Conservation (phyloP, 2,329 filamentous ascomycete genomes). For the Waltergamsia citrina region DNA sequence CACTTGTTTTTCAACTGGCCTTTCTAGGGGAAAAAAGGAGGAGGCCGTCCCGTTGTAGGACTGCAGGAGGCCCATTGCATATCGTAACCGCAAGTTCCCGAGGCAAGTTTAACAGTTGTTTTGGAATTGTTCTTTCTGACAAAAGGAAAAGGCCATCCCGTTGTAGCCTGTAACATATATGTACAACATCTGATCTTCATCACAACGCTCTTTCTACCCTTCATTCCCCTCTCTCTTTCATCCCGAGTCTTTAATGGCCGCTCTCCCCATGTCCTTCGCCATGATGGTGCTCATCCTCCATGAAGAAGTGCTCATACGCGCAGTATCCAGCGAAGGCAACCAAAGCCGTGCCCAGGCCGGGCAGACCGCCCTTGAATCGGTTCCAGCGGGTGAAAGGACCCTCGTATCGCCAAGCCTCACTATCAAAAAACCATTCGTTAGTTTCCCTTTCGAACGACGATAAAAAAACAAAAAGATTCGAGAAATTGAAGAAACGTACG, state of each 20-base stretch:
- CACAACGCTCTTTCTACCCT: background rate
- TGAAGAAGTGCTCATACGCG: conserved; percentile 79
- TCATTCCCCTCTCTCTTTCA: background rate
- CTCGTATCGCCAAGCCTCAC: conserved; percentile 90
- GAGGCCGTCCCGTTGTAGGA: too few species aligned
- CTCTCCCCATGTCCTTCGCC: conserved; percentile 43
- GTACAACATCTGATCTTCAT: background rate
- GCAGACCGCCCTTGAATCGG: conserved; percentile 78
- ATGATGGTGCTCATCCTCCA: conserved; percentile 60
- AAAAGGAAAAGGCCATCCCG: background rate
- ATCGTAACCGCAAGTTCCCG: too few species aligned
- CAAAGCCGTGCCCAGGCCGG: conserved; percentile 84
- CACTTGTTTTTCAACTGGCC: too few species aligned
- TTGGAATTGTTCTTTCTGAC: background rate
- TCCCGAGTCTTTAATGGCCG: conserved; percentile 31
- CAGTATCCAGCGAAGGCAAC: conserved; percentile 89
- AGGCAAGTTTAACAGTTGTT: too few species aligned
- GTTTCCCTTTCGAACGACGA: background rate
- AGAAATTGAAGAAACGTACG: conserved; percentile 32
- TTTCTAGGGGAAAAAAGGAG: too few species aligned
- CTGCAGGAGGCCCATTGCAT: too few species aligned
- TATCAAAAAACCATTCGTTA: conserved; percentile 24
- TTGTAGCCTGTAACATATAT: background rate
- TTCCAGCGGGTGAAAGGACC: conserved; percentile 83
- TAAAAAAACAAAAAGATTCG: background rate